Conservation (phyloP, 306 rosid genomes). For the Astragalus glycyphyllos region DNA sequence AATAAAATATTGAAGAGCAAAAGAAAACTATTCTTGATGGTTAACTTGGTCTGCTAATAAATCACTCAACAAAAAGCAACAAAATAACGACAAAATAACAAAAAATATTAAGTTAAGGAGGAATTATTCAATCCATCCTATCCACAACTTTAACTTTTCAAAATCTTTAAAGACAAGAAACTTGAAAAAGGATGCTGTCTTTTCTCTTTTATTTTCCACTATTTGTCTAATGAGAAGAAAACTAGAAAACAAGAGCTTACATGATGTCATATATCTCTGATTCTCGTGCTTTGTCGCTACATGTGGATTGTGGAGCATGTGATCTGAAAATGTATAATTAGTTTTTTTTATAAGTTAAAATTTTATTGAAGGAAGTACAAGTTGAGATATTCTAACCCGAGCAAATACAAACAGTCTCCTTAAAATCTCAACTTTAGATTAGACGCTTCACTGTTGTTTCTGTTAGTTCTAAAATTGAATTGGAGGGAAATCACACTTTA, state of each 20-base stretch:
- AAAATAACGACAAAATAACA: constrained; percentile 40
- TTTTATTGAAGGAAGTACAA: too few species aligned
- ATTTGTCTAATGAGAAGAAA: constrained; percentile 38
- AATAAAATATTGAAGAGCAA: constrained; percentile 2
- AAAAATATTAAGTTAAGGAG: constrained; percentile 6
- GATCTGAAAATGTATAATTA: too few species aligned
- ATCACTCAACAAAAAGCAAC: too few species aligned
- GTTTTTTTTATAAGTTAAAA: too few species aligned
- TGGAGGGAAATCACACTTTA: too few species aligned
- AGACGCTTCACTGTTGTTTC: too few species aligned
- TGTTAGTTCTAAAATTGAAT: too few species aligned
- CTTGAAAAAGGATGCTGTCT: constrained; percentile 34
- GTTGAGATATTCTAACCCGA: too few species aligned
- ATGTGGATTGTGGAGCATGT: too few species aligned
- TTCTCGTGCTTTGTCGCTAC: constrained; percentile 8
- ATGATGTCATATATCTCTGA: not conserved
- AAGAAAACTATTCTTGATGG: not conserved
- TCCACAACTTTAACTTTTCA: constrained; percentile 49
- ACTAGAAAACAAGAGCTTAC: not conserved
- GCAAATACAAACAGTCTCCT: too few species aligned
- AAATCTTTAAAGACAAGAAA: constrained; percentile 43
- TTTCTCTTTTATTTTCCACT: constrained; percentile 36
- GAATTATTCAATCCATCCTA: constrained; percentile 45
- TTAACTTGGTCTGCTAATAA: not conserved
- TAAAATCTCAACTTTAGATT: too few species aligned